phyloP scores from a whole-genome alignment of 2,329 filamentous ascomycete genomes.

The Pseudogymnoascus verrucosus region DNA sequence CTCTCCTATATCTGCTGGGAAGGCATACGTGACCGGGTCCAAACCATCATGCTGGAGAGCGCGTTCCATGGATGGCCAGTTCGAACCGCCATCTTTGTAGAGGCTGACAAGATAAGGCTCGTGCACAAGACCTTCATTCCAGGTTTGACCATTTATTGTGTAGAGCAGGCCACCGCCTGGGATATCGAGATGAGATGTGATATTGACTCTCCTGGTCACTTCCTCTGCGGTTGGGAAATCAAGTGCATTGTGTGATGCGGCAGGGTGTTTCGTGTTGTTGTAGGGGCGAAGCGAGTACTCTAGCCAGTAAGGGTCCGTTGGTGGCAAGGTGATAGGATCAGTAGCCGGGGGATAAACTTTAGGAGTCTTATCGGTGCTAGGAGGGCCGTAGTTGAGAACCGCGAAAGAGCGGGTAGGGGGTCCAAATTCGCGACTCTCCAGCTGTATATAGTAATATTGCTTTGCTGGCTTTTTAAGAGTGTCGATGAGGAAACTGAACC shows the following conservation, averaged over 20 bases:
- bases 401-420: slow-evolving; percentile 33
- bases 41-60: slow-evolving; percentile 35
- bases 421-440: slow-evolving; percentile 37
- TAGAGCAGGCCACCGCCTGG: slow-evolving; percentile 12
- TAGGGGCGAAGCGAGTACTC: slow-evolving; percentile 29
- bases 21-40: slow-evolving; percentile 34
- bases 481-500: slow-evolving; percentile 40
- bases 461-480: slow-evolving; percentile 32
- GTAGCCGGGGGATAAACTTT: slow-evolving; percentile 17
- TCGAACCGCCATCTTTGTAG: slow-evolving; percentile 30
- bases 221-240: slow-evolving; percentile 25
- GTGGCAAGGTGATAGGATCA: slow-evolving; percentile 21
- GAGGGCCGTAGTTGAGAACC: slow-evolving; percentile 31
- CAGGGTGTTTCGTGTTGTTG: not conserved
- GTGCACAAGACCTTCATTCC: slow-evolving; percentile 26
- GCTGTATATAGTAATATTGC: slow-evolving; percentile 34
- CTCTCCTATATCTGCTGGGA: slow-evolving; percentile 39
- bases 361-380: not conserved
- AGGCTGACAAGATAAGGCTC: slow-evolving; percentile 39
- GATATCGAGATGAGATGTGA: slow-evolving; percentile 22
- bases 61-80: slow-evolving; percentile 35
- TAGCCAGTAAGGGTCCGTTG: slow-evolving; percentile 22
- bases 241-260: slow-evolving; percentile 11
- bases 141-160: slow-evolving; percentile 29
- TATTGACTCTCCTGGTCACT: slow-evolving; percentile 31